These are phyloP conservation scores for Cadophora malorum DNA, from an alignment of 2,329 filamentous ascomycete species.

Conservation along the genomic window DNA sequence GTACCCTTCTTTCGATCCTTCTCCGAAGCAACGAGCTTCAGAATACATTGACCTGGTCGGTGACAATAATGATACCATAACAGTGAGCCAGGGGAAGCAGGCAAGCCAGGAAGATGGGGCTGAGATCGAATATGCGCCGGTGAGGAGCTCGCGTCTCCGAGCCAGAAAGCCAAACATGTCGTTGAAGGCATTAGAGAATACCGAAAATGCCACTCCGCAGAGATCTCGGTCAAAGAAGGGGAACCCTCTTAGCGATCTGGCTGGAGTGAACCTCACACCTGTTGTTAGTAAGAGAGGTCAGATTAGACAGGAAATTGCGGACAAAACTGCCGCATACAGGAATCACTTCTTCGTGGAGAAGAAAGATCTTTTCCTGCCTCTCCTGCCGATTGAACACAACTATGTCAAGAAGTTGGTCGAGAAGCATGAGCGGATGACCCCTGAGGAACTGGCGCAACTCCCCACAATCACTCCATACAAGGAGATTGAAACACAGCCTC, in stretches of 20 bases:
- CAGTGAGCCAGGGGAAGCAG: not conserved
- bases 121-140: constrained; percentile 31
- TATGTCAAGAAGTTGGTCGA: constrained; percentile 45
- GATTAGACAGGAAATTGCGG: constrained; percentile 43
- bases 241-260: constrained; percentile 28
- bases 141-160: constrained; percentile 29
- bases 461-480: constrained; percentile 40
- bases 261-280: constrained; percentile 34
- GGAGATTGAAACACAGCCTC: constrained; percentile 41
- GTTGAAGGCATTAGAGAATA: constrained; percentile 39
- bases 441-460: constrained; percentile 36
- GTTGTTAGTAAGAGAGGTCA: constrained; percentile 38
- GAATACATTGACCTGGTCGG: constrained; percentile 24
- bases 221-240: constrained; percentile 25
- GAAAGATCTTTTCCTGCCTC: constrained; percentile 44
- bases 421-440: constrained; percentile 37
- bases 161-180: constrained; percentile 36
- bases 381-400: constrained; percentile 44
- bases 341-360: constrained; percentile 46
- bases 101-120: constrained; percentile 19
- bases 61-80: constrained; percentile 24
- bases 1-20: constrained; percentile 21
- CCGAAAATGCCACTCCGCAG: constrained; percentile 9
- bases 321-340: constrained; percentile 40
- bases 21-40: constrained; percentile 19